Conservation (phyloP, 176 grass and related monocot species). For the Ensete ventricosum region DNA sequence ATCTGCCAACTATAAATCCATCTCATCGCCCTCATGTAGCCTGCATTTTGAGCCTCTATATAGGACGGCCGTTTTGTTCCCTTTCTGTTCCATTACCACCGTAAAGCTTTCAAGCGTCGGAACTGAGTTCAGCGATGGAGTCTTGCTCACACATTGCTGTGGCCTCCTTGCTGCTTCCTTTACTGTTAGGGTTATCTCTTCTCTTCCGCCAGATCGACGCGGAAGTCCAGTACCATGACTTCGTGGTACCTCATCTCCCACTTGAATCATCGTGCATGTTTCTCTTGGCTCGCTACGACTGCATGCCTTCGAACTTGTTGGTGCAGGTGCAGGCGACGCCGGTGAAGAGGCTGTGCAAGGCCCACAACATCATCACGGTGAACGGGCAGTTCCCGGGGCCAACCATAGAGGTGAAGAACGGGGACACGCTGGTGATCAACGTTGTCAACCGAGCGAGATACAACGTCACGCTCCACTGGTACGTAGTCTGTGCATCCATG, state of each 20-base stretch:
- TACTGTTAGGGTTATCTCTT: conserved; percentile 13
- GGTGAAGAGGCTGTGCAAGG: conserved; percentile 75
- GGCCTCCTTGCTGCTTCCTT: background rate
- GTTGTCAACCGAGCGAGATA: conserved; percentile 52
- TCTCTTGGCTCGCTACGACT: too few relatives aligned
- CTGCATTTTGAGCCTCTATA: conserved; percentile 5
- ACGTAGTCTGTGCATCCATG: background rate
- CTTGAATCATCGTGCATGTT: background rate
- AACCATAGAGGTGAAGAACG: conserved; percentile 52
- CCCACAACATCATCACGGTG: conserved; percentile 42
- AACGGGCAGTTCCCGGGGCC: conserved; percentile 85
- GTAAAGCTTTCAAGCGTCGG: background rate
- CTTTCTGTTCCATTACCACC: background rate
- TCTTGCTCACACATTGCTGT: background rate
- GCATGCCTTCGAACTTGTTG: background rate
- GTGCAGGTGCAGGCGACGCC: conserved; percentile 49
- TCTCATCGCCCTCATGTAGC: background rate
- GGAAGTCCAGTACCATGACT: conserved; percentile 63
- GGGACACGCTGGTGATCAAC: conserved; percentile 45
- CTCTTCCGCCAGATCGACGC: conserved; percentile 19
- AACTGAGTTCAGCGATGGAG: background rate
- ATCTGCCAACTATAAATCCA: conserved; percentile 29
- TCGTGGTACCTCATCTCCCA: conserved; percentile 31
- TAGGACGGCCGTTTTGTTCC: conserved; percentile 2
- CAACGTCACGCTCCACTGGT: conserved; percentile 68